Evolutionary conservation across 768 basidiomycete species (phyloP).

Genomic region (Leccinum pellstonianum): DNA sequence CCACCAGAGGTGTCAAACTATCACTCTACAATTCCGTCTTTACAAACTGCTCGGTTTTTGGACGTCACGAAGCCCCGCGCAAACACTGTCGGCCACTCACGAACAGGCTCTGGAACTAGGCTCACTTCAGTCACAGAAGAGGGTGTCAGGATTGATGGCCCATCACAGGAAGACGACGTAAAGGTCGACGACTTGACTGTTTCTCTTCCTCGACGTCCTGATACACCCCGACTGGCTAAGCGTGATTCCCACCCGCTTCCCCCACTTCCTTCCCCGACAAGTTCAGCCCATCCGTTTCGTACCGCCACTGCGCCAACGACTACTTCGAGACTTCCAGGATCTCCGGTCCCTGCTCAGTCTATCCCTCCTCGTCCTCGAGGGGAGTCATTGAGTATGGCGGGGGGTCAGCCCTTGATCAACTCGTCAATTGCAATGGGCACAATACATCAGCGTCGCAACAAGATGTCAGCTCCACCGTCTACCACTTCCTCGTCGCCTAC

Average conservation of each 20-base stretch:
- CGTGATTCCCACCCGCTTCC: slow-evolving; percentile 66
- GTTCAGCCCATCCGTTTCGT: slow-evolving; percentile 29
- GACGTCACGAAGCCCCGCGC: slow-evolving; percentile 45
- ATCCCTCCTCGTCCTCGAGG: slow-evolving; percentile 55
- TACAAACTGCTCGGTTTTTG: slow-evolving; percentile 32
- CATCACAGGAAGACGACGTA: slow-evolving; percentile 23
- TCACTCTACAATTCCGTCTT: slow-evolving; percentile 31
- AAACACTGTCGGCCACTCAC: slow-evolving; percentile 50
- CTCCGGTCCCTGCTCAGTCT: slow-evolving; percentile 42
- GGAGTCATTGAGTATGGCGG: slow-evolving; percentile 41
- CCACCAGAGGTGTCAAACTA: slow-evolving; percentile 38
- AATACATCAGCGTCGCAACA: slow-evolving; percentile 66
- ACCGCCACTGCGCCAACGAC: slow-evolving; percentile 21
- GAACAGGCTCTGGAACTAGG: slow-evolving; percentile 55
- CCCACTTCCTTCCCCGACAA: slow-evolving; percentile 55
- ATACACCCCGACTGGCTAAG: slow-evolving; percentile 43
- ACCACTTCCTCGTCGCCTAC: slow-evolving; percentile 35
- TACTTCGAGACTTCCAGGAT: slow-evolving; percentile 44
- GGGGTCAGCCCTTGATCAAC: slow-evolving; percentile 51
- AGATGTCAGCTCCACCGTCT: slow-evolving; percentile 59
- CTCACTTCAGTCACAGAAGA: slow-evolving; percentile 68
- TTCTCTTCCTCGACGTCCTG: slow-evolving; percentile 35
- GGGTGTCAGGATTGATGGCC: slow-evolving; percentile 38
- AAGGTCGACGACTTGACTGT: slow-evolving; percentile 33
- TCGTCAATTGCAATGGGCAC: slow-evolving; percentile 59